These are phyloP conservation scores for Salix viminalis DNA, from an alignment of 345 rosid species.

Conservation along the genomic window DNA sequence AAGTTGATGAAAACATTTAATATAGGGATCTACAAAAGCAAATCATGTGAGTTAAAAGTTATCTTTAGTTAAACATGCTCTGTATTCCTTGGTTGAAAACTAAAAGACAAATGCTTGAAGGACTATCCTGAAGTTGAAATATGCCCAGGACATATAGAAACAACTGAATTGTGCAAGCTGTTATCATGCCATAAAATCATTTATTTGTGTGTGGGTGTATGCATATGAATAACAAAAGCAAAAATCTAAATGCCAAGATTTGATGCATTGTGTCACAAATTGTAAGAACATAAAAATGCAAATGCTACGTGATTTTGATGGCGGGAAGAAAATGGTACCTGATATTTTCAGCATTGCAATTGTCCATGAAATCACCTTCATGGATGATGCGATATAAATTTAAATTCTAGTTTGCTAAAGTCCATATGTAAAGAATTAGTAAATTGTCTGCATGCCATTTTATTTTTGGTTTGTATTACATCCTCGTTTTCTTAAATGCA, in stretches of 20 bases:
- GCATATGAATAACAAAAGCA: not conserved
- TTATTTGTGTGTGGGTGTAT: not conserved
- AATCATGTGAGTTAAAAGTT: not conserved
- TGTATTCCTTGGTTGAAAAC: not conserved
- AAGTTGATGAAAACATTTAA: not conserved
- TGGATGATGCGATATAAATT: not conserved
- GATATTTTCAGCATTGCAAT: not conserved
- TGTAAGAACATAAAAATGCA: not conserved
- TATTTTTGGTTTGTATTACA: not conserved
- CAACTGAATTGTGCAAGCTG: not conserved
- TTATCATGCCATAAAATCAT: not conserved
- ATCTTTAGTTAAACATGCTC: not conserved
- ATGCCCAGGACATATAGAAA: not conserved
- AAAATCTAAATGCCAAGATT: not conserved
- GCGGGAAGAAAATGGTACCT: not conserved
- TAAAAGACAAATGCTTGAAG: not conserved
- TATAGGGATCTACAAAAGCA: no score
- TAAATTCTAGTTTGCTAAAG: not conserved
- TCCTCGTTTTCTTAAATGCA: constrained; percentile 29
- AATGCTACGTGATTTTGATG: not conserved
- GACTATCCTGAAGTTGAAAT: not conserved
- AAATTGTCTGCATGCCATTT: not conserved
- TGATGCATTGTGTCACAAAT: not conserved
- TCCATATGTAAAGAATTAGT: not conserved
- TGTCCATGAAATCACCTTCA: not conserved